Evolutionary conservation across 139 green algal species (phyloP), one percentile per base, ranked within the genome.

Genomic region (Volvox africanus): DNA sequence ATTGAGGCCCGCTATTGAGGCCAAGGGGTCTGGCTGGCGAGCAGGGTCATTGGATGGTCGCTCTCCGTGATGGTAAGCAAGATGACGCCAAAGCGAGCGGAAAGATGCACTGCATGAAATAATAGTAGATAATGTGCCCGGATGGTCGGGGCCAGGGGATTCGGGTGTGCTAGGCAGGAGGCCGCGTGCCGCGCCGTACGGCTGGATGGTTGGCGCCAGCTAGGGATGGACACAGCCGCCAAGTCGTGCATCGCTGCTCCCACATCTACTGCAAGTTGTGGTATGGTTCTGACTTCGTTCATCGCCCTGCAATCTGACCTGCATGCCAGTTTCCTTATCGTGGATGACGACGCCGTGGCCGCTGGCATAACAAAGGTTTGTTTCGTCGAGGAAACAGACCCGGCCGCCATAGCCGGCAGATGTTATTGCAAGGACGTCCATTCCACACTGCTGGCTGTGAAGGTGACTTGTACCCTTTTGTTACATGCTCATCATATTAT

Each of bases 321-420:
- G 91, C 19, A 81, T 22, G 22, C 91, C 91, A 21, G 81, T 89
- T 1, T 84, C 71, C 17, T 82, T 61, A 61, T 93, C 86, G 50
- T 93, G 91, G 6, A 88, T 33, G n/a, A 91, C 86, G 6, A 93
- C 44, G 24, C 91, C 91, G 81, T 91, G 89, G 12, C 91, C 91
- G 9, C 30, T 67, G 9, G 69, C 62, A 26, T 89, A 93, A 19
- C 76, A 89, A 0, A 92, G 37, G 13, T 61, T 88, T n/a, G 35
- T 37, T 32, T 91, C 80, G 16, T 89, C 79, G 1, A 93, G 22
- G 37, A 87, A 93, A 20, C 32, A 75, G 18, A 93, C 32, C 35
- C 35, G n/a, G 5, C 89, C 89, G 12, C 80, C 89, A 35, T 84
- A 88, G 3, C 71, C 89, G 1, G 85, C 65, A 0, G 75, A 77